Conservation (phyloP, 208 protist genomes). For the Wallacemonas sp. region DNA sequence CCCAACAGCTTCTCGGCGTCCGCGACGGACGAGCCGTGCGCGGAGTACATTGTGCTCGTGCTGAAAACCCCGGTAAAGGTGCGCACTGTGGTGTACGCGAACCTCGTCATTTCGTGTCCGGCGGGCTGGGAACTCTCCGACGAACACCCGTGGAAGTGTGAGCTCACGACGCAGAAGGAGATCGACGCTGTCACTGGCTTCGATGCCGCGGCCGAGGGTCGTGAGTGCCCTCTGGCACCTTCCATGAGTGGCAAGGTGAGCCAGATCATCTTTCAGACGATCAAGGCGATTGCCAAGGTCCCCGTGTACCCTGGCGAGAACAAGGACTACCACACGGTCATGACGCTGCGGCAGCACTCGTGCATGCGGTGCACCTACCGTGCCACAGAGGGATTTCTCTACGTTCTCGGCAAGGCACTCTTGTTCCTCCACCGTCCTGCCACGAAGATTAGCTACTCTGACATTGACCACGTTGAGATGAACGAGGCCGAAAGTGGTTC, state of each 20-base stretch:
- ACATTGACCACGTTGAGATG: conserved; percentile 57
- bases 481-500: conserved; percentile 68
- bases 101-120: conserved; percentile 82
- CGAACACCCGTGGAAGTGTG: conserved; percentile 70
- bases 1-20: conserved; percentile 44
- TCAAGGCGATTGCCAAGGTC: conserved; percentile 77
- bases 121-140: conserved; percentile 55
- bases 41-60: conserved; percentile 83
- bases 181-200: conserved; percentile 47
- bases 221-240: conserved; percentile 48
- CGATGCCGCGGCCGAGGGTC: conserved; percentile 17
- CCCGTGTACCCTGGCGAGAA: conserved; percentile 74
- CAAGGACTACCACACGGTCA: conserved; percentile 71
- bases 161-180: conserved; percentile 75
- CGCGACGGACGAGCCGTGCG: conserved; percentile 18
- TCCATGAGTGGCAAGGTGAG: conserved; percentile 79
- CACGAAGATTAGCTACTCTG: conserved; percentile 44
- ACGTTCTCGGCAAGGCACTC: conserved; percentile 66
- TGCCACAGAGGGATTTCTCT: conserved; percentile 72
- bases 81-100: conserved; percentile 70
- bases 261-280: conserved; percentile 74
- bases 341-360: conserved; percentile 44
- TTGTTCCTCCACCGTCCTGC: conserved; percentile 84
- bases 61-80: conserved; percentile 71
- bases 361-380: conserved; percentile 76